These are phyloP conservation scores for Alternaria alternata DNA, from an alignment of 2,329 filamentous ascomycete species.

Conservation along the genomic window DNA sequence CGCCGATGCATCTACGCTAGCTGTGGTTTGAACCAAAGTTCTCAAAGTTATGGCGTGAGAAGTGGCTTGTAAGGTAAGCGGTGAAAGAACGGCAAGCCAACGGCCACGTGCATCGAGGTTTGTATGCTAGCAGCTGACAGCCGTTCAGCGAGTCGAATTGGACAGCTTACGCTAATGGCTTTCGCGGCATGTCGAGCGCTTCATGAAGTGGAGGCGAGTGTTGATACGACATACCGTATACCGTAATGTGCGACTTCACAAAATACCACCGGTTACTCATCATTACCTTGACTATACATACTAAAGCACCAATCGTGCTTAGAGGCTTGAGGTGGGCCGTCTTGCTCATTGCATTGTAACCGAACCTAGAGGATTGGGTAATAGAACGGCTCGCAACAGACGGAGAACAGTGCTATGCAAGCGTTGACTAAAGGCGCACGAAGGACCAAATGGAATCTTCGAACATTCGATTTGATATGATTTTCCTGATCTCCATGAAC, in stretches of 20 bases:
- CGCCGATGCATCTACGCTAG: not conserved
- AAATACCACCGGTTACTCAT: slow-evolving; percentile 1
- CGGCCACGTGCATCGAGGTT: not conserved
- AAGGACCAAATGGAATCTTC: not conserved
- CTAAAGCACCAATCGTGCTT: not conserved
- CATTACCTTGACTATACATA: not conserved
- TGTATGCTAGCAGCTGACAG: not conserved
- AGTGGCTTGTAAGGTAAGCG: not conserved
- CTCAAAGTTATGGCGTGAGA: slow-evolving; percentile 5
- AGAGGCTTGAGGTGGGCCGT: not conserved
- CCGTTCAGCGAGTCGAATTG: not conserved
- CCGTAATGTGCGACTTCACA: not conserved
- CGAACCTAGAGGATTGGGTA: not conserved
- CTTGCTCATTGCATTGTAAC: not conserved
- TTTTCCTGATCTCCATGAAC: not conserved
- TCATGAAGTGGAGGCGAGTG: not conserved
- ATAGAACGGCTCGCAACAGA: not conserved
- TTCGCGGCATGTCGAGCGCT: not conserved
- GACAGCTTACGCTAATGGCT: slow-evolving; percentile 1
- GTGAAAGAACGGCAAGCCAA: slow-evolving; percentile 2
- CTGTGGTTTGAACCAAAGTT: not conserved
- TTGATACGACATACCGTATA: not conserved
- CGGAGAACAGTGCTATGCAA: not conserved
- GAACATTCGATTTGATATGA: not conserved
- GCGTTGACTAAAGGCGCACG: not conserved